Conservation (phyloP, 2,329 filamentous ascomycete genomes). For the Furcasterigmium furcatum region DNA sequence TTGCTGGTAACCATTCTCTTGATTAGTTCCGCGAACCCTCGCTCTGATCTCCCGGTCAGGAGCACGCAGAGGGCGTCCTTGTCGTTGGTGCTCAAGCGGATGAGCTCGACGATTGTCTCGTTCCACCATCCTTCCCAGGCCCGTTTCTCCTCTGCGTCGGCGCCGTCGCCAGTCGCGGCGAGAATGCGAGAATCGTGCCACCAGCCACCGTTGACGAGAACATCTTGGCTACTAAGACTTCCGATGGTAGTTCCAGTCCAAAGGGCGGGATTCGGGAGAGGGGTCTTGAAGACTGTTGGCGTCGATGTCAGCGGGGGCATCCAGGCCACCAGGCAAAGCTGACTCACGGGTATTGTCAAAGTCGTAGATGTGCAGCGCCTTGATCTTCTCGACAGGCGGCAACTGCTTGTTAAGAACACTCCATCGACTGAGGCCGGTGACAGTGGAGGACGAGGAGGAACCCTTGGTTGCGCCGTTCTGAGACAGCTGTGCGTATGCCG, state of each 20-base stretch:
- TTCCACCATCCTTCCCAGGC: slow-evolving; percentile 98
- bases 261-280: slow-evolving; percentile 81
- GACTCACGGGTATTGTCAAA: slow-evolving; percentile 89
- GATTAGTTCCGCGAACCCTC: slow-evolving; percentile 73
- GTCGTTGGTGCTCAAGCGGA: slow-evolving; percentile 76
- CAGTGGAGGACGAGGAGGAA: slow-evolving; percentile 39
- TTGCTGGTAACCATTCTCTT: slow-evolving; percentile 77
- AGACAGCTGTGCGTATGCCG: slow-evolving; percentile 7
- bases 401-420: slow-evolving; percentile 70
- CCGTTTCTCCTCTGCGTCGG: slow-evolving; percentile 75
- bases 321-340: background rate
- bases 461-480: slow-evolving; percentile 11
- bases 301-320: no score
- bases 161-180: slow-evolving; percentile 77
- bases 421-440: slow-evolving; percentile 80
- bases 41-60: slow-evolving; percentile 81
- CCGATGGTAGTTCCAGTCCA: slow-evolving; percentile 82
- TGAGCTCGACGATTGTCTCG: slow-evolving; percentile 79
- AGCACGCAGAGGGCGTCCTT: slow-evolving; percentile 82
- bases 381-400: slow-evolving; percentile 68
- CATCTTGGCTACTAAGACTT: slow-evolving; percentile 69
- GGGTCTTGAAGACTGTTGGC: slow-evolving; percentile 81
- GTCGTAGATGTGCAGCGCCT: slow-evolving; percentile 87
- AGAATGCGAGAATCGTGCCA: slow-evolving; percentile 93
- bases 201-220: slow-evolving; percentile 84